phyloP scores from a whole-genome alignment of 2,329 filamentous ascomycete genomes.

The Pseudocercospora macadamiae region DNA sequence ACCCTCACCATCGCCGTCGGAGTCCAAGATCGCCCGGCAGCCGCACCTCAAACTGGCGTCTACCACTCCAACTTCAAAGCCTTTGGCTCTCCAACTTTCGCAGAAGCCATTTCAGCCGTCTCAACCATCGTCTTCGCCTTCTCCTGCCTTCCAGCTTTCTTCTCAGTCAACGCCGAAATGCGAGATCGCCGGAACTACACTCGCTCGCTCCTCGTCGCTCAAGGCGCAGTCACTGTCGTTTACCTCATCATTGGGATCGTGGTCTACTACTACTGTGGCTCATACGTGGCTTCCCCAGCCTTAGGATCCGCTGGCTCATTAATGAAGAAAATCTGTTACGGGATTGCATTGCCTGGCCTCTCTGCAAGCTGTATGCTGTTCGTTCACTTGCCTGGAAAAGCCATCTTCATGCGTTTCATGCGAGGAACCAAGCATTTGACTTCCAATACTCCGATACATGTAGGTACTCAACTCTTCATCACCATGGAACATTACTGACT shows the following conservation, averaged over 20 bases:
- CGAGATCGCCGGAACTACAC: constrained; percentile 39
- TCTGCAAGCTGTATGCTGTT: constrained; percentile 30
- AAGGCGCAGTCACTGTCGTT: constrained; percentile 27
- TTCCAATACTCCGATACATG: constrained; percentile 26
- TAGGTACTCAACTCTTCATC: too few relatives aligned
- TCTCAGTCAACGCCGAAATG: constrained; percentile 46
- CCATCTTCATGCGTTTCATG: constrained; percentile 33
- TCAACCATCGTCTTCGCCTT: constrained; percentile 52
- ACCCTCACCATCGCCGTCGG: constrained; percentile 39
- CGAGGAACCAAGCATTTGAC: constrained; percentile 32
- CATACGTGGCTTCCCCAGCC: constrained; percentile 52
- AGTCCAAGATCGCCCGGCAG: constrained; percentile 39
- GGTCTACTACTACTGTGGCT: constrained; percentile 53
- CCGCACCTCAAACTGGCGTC: constrained; percentile 34
- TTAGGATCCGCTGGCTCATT: constrained; percentile 49
- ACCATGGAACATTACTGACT: too few relatives aligned
- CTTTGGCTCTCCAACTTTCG: constrained; percentile 42
- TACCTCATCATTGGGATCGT: constrained; percentile 46
- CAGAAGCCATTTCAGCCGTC: constrained; percentile 62
- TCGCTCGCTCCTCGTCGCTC: constrained; percentile 37
- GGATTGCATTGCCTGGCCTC: constrained; percentile 36
- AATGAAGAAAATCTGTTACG: constrained; percentile 52
- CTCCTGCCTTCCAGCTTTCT: constrained; percentile 43
- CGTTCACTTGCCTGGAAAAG: constrained; percentile 30
- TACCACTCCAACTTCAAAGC: constrained; percentile 35